A percentile compares a stretch with the other conserved stretches of the same genome.
These are phyloP conservation scores for Citrus sp. DNA, from an alignment of 345 rosid genomes.

Conservation along the genomic window DNA sequence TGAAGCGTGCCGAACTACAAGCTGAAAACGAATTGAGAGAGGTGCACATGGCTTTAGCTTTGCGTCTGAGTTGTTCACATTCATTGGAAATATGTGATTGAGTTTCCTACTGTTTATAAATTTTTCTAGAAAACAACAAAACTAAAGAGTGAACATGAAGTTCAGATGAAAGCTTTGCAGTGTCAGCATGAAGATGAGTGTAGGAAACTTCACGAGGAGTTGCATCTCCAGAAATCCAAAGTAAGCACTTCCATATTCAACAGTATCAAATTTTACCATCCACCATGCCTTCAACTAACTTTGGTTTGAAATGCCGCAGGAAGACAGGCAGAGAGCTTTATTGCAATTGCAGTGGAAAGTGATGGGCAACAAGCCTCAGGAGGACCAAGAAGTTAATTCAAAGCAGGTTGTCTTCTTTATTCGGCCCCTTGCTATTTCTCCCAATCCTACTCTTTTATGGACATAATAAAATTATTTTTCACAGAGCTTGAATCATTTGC, in stretches of 20 bases:
- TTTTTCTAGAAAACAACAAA: slow-evolving; percentile 45
- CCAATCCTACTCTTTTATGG: not conserved
- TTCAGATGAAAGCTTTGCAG: slow-evolving; percentile 61
- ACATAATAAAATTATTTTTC: not conserved
- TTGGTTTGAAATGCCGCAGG: slow-evolving; percentile 38
- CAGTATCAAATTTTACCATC: slow-evolving; percentile 8
- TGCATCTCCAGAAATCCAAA: slow-evolving; percentile 70
- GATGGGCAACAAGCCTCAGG: slow-evolving; percentile 75
- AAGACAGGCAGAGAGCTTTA: slow-evolving; percentile 80
- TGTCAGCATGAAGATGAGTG: slow-evolving; percentile 76
- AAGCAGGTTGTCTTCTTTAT: slow-evolving; percentile 44
- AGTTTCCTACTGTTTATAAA: slow-evolving; percentile 5
- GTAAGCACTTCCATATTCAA: slow-evolving; percentile 28
- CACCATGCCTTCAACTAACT: not conserved
- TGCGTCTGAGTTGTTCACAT: not conserved
- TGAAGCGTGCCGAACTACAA: slow-evolving; percentile 56
- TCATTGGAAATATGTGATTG: slow-evolving; percentile 4
- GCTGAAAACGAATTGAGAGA: slow-evolving; percentile 72
- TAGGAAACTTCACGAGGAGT: slow-evolving; percentile 63
- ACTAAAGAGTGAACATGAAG: slow-evolving; percentile 70
- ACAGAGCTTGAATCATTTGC: not conserved
- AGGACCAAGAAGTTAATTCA: slow-evolving; percentile 75
- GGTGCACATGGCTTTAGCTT: slow-evolving; percentile 30
- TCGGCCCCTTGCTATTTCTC: not conserved
- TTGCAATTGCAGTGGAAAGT: slow-evolving; percentile 93